Percentiles rank a stretch among this genome's conserved stretches.
phyloP scores from a whole-genome alignment of 768 basidiomycete genomes.

The Phlebiopsis flavidoalba region DNA sequence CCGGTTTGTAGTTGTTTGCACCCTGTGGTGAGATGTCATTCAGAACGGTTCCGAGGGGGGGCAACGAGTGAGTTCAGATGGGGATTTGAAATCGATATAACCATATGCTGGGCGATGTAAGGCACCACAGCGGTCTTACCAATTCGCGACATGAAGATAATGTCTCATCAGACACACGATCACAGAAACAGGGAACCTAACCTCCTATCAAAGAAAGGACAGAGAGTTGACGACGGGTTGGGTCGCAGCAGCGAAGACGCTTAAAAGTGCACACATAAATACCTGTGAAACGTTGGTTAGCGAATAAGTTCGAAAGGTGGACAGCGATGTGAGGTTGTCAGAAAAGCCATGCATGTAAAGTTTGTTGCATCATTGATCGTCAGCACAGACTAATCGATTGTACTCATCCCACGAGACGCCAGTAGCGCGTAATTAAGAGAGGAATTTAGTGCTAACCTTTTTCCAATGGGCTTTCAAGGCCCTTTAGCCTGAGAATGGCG shows the following conservation, averaged over 20 bases:
- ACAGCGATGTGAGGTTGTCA: constrained; percentile 20
- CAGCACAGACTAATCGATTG: constrained; percentile 96
- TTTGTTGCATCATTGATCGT: constrained; percentile 68
- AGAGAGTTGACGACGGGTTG: neutral
- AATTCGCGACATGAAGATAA: constrained; percentile 65
- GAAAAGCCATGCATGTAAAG: constrained; percentile 36
- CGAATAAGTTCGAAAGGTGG: constrained; percentile 17
- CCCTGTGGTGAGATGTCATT: constrained; percentile 36
- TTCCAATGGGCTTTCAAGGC: constrained; percentile 65
- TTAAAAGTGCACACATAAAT: neutral
- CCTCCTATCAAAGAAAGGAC: constrained; percentile 28
- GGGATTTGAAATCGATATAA: constrained; percentile 67
- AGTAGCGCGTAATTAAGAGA: constrained; percentile 5
- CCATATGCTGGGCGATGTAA: constrained; percentile 59
- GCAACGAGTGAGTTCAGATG: constrained; percentile 44
- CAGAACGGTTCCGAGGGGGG: constrained; percentile 4
- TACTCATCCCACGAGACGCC: constrained; percentile 47
- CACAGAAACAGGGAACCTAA: constrained; percentile 24
- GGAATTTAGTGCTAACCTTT: constrained; percentile 46
- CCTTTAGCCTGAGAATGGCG: constrained; percentile 79
- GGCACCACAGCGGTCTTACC: constrained; percentile 53
- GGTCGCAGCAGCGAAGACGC: neutral
- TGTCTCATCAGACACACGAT: constrained; percentile 41
- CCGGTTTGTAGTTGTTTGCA: constrained; percentile 71
- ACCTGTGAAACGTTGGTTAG: constrained; percentile 13